Base-by-base conservation (phyloP, 257 asterid species). In the Misopates orontium region DNA sequence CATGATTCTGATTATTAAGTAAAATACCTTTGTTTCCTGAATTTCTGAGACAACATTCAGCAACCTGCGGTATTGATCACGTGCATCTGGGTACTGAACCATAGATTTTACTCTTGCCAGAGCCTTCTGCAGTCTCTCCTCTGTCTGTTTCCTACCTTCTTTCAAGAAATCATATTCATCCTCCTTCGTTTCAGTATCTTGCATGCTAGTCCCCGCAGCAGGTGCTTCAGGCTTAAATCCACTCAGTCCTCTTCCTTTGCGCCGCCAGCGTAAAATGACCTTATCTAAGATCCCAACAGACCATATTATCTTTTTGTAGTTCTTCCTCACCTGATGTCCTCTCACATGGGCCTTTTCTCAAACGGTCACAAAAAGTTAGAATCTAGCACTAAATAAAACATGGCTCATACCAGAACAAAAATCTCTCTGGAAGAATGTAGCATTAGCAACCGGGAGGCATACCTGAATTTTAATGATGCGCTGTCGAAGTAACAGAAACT, bases 291-390 rank as follows among this genome's bases (percentile, higher is more conserved):
- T 82, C 67, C 96, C 96, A 2, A 91, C 98, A 1, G 96, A 91
- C 98, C 98, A 91, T 70, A 85, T 77, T 67, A 91, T 86, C 77
- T 80, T 83, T 69, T 76, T 83, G 67, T 86, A 84, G 76, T 89
- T 85, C 87, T 87, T 89, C 87, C 98, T 83, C 62, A 89, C 96
- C 77, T 91, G 98, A 77, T 89, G 95, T 70, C 96, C 98, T 77
- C 98, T 89, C 53, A 91, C 91, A 67, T 85, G 96, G 56, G 98
- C 98, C 98, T 91, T 77, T 73, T n/a, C 60, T 5, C 67, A 65
- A 59, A 75, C 67, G 54, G 47, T 25, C 59, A 71, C 64, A 66
- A 71, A 36, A 8, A 3, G 72, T 80, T 36, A 76, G 77, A 73
- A 54, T 66, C 53, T 40, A 64, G 42, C 48, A 32, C 19, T 44